Evolutionary conservation across 345 rosid genomes (phyloP).

Genomic region (Hevea brasiliensis): DNA sequence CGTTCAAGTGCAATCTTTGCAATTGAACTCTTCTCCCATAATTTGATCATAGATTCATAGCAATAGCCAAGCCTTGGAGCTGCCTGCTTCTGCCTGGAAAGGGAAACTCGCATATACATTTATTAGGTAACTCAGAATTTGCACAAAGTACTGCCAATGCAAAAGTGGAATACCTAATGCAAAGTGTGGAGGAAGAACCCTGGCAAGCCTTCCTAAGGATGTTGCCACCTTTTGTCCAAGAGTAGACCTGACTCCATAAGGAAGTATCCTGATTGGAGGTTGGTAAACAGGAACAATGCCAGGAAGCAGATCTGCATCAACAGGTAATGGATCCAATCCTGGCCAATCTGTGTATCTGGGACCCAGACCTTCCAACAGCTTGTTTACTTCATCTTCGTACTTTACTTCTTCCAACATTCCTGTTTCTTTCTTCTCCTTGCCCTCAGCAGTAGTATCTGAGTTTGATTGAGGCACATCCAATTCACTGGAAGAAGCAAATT

Average conservation of each 20-base stretch:
- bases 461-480: slow-evolving; percentile 31
- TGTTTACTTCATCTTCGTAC: slow-evolving; percentile 78
- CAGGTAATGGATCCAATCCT: slow-evolving; percentile 78
- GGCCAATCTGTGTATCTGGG: slow-evolving; percentile 91
- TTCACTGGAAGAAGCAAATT: slow-evolving; percentile 23
- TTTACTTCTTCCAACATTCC: slow-evolving; percentile 40
- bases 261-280: slow-evolving; percentile 87
- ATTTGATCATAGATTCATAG: slow-evolving; percentile 74
- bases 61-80: slow-evolving; percentile 86
- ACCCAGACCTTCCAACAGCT: slow-evolving; percentile 75
- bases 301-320: slow-evolving; percentile 93
- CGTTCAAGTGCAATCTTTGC: slow-evolving; percentile 89
- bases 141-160: background rate
- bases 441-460: slow-evolving; percentile 20
- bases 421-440: slow-evolving; percentile 28
- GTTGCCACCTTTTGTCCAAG: slow-evolving; percentile 68
- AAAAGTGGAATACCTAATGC: slow-evolving; percentile 62
- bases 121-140: slow-evolving; percentile 6
- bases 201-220: slow-evolving; percentile 70
- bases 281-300: slow-evolving; percentile 73
- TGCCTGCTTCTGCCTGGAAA: slow-evolving; percentile 83
- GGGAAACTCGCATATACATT: slow-evolving; percentile 19
- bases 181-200: slow-evolving; percentile 92
- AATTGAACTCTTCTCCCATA: slow-evolving; percentile 84
- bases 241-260: slow-evolving; percentile 82